Conservation (phyloP, 192 early-diverging fungal genomes). For the Geranomyces michiganensis region DNA sequence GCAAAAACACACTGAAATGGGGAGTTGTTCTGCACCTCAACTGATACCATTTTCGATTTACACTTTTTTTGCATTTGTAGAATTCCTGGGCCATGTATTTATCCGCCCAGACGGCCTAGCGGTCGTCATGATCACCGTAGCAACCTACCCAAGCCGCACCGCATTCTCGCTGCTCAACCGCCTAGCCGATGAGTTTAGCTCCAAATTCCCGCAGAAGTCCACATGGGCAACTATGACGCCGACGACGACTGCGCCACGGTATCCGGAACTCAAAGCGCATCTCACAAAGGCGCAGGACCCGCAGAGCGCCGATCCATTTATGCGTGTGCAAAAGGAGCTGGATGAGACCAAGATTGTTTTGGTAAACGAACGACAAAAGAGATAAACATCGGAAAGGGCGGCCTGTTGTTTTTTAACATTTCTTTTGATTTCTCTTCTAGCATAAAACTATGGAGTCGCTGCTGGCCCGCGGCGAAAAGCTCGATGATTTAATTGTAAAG, state of each 20-base stretch:
- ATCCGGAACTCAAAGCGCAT: constrained; percentile 73
- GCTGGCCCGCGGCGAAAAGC: constrained; percentile 84
- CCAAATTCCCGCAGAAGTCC: constrained; percentile 54
- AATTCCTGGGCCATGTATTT: constrained; percentile 82
- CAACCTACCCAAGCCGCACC: constrained; percentile 86
- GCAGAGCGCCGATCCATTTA: constrained; percentile 84
- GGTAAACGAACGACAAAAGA: constrained; percentile 42
- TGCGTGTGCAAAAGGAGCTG: constrained; percentile 92
- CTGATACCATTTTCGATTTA: too few species aligned
- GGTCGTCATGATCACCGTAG: constrained; percentile 78
- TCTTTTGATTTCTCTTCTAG: too few species aligned
- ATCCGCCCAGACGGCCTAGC: constrained; percentile 71
- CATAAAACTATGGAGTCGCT: constrained; percentile 94
- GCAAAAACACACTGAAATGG: background rate
- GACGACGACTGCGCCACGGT: constrained; percentile 45
- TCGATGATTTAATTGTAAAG: constrained; percentile 83
- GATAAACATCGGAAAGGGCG: too few species aligned
- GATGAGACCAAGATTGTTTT: constrained; percentile 96
- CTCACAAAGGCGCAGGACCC: constrained; percentile 89
- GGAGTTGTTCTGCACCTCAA: too few species aligned
- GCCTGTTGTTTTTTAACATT: too few species aligned
- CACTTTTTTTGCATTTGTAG: constrained; percentile 39
- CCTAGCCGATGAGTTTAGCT: constrained; percentile 83
- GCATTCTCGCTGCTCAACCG: constrained; percentile 86
- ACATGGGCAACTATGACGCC: constrained; percentile 52